Evolutionary conservation across 345 rosid genomes (phyloP), one percentile per base, ranked within the genome.

Genomic region (Abelmoschus esculentus): DNA sequence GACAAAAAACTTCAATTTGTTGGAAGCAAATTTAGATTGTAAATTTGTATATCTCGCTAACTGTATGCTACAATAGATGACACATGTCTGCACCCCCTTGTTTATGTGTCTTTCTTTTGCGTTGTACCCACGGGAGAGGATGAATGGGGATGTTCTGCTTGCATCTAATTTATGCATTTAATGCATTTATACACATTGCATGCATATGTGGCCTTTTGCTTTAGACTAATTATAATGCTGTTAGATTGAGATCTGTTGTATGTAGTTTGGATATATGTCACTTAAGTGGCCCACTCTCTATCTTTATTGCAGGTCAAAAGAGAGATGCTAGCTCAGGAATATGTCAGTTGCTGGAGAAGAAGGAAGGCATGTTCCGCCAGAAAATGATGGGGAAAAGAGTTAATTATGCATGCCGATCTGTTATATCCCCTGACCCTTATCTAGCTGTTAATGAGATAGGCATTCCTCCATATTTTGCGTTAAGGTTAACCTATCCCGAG

Each of bases 381-480:
- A 95, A 91, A 76, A 84, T 95, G 98, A 95, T 95, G 99, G 99
- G 99, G 71, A 95, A 95, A 86, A 84, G 99, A 80, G 99, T 95
- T 64, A 95, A 95, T 81, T 89, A 82, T 81, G 98, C 99, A 12
- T 95, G 99, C 69, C 85, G 98, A 47, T 95, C 99, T 72, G 99
- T 95, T 62, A 95, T 95, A 77, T 95, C 99, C n/a, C 99, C 99
- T 62, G 99, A 95, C 85, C 97, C 97, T 56, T 91, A 86, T 81
- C 76, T 95, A 38, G 99, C 93, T 34, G 99, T 95, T 50, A 95
- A 91, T 70, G 99, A 95, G 82, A 95, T 95, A 67, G 99, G 99
- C 40, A 86, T 95, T 82, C 99, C 98, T 73, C 99, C 96, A 11
- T 85, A 80, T 81, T 95, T 95, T 82, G 96, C 96, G 0, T 57